These are phyloP conservation scores for Eucalyptus lansdowneana DNA, from an alignment of 345 rosid genomes.

Conservation along the genomic window DNA sequence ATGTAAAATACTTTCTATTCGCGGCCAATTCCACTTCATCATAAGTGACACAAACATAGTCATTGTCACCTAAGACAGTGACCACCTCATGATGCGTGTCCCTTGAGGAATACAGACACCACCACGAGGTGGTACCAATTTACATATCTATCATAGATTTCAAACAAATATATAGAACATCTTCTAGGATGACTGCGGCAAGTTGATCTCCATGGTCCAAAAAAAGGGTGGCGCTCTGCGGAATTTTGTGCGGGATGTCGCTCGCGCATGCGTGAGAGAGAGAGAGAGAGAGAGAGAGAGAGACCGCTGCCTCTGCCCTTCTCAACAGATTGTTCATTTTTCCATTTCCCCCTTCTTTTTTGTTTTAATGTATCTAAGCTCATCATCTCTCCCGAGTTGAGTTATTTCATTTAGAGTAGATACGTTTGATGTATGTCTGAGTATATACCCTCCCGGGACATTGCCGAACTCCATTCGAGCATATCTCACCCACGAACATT, in stretches of 20 bases:
- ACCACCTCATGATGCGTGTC: not conserved
- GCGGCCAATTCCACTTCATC: not conserved
- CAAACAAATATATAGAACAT: not conserved
- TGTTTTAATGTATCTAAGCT: not conserved
- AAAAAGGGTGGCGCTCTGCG: not conserved
- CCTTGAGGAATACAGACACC: not conserved
- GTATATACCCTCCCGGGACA: too few relatives aligned
- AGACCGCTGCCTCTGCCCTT: too few relatives aligned
- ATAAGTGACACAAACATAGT: not conserved
- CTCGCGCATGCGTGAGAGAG: not conserved
- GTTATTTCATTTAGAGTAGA: too few relatives aligned
- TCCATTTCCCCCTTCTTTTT: too few relatives aligned
- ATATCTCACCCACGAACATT: not conserved
- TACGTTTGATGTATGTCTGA: too few relatives aligned
- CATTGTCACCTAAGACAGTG: not conserved
- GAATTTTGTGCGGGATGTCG: not conserved
- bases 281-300: too few relatives aligned
- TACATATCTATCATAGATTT: not conserved
- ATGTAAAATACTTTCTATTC: rapidly evolving
- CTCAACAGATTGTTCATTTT: not conserved
- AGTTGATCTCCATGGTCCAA: not conserved
- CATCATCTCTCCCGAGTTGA: not conserved
- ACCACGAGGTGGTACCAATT: not conserved
- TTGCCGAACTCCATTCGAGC: too few relatives aligned
- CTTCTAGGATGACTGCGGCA: not conserved